phyloP scores from a whole-genome alignment of 805 yeast genomes.

The Ogataea philodendri region DNA sequence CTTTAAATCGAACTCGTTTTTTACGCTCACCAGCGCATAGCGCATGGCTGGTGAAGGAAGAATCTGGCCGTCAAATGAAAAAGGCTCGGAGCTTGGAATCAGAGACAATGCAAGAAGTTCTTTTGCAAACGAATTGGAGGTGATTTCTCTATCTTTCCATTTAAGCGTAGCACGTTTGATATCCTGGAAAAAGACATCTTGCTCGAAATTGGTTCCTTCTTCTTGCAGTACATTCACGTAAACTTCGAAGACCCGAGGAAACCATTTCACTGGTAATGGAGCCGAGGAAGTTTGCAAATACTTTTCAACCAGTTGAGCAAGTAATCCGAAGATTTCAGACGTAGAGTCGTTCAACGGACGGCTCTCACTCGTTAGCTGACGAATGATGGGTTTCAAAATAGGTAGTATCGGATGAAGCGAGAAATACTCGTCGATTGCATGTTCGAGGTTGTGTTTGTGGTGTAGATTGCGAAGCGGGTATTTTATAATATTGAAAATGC shows the following conservation, averaged over 20 bases:
- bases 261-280: slow-evolving; percentile 23
- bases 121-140: slow-evolving; percentile 18
- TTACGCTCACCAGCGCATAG: slow-evolving; percentile 24
- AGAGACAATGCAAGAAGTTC: slow-evolving; percentile 25
- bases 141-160: slow-evolving; percentile 17
- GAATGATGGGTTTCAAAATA: slow-evolving; percentile 23
- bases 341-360: background rate
- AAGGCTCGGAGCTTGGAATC: slow-evolving; percentile 28
- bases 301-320: slow-evolving; percentile 10
- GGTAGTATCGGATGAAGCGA: slow-evolving; percentile 29
- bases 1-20: slow-evolving; percentile 20
- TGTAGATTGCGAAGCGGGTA: slow-evolving; percentile 12
- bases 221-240: slow-evolving; percentile 24
- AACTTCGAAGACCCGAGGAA: slow-evolving; percentile 25
- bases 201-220: slow-evolving; percentile 14
- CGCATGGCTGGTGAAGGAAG: slow-evolving; percentile 30
- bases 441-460: slow-evolving; percentile 3
- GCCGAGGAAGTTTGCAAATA: slow-evolving; percentile 5
- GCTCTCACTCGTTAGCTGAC: slow-evolving; percentile 11
- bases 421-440: slow-evolving; percentile 23
- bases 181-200: slow-evolving; percentile 24
- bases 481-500: slow-evolving; percentile 22
- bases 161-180: slow-evolving; percentile 21
- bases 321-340: slow-evolving; percentile 4
- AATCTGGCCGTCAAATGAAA: slow-evolving; percentile 12